Percentiles rank a stretch among this genome's conserved stretches.
These are phyloP conservation scores for Cardamine chenopodiifolia DNA, from an alignment of 345 rosid genomes.

Conservation along the genomic window DNA sequence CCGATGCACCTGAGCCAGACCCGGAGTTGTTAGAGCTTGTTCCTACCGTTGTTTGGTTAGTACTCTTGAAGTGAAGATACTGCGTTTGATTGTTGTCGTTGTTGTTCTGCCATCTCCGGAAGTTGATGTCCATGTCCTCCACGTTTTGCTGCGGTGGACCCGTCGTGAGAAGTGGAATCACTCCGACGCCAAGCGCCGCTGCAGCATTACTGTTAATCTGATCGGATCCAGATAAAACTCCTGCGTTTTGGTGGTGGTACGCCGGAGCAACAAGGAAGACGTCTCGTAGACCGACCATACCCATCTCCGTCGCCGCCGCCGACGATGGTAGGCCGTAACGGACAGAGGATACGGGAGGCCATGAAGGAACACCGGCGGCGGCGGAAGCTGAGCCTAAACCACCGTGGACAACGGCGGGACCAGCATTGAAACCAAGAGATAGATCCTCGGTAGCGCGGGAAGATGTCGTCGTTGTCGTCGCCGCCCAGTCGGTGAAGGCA, in stretches of 20 bases:
- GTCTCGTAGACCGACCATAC: slow-evolving; percentile 76
- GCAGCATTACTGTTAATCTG: slow-evolving; percentile 46
- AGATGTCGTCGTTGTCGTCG: slow-evolving; percentile 57
- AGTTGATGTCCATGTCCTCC: slow-evolving; percentile 53
- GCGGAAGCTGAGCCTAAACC: slow-evolving; percentile 41
- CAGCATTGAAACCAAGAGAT: slow-evolving; percentile 96
- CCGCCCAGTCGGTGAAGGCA: slow-evolving; percentile 90
- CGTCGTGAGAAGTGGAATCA: slow-evolving; percentile 72
- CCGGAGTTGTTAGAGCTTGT: slow-evolving; percentile 40
- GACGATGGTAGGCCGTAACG: slow-evolving; percentile 59
- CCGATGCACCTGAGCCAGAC: slow-evolving; percentile 52
- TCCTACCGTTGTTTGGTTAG: slow-evolving; percentile 29
- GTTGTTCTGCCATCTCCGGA: slow-evolving; percentile 75
- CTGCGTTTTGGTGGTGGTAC: slow-evolving; percentile 47
- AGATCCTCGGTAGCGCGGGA: slow-evolving; percentile 82
- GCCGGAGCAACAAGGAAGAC: slow-evolving; percentile 84
- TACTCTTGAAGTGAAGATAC: slow-evolving; percentile 50
- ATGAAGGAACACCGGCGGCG: slow-evolving; percentile 50
- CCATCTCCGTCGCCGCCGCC: slow-evolving; percentile 62
- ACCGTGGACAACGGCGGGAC: slow-evolving; percentile 51
- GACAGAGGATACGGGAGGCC: slow-evolving; percentile 54
- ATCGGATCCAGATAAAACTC: slow-evolving; percentile 46
- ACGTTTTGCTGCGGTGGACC: slow-evolving; percentile 47
- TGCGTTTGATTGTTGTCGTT: slow-evolving; percentile 42
- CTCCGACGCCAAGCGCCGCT: slow-evolving; percentile 79